Conservation (phyloP, 768 basidiomycete genomes). For the Sarcodon sp. region DNA sequence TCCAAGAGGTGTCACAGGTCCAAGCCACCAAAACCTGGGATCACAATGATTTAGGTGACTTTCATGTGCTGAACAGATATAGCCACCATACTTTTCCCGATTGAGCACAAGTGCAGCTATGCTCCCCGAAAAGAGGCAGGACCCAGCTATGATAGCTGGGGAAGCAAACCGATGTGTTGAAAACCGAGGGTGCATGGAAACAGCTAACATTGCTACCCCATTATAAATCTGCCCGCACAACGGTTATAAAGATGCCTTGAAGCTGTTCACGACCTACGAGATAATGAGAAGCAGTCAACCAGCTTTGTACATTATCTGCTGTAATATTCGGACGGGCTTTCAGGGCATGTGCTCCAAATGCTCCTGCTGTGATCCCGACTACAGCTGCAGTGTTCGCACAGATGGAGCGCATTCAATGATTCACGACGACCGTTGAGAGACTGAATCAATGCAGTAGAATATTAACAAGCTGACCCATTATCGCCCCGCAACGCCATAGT, state of each 20-base stretch:
- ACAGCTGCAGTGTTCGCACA: constrained; percentile 17
- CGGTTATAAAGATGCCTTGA: neutral
- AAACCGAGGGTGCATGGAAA: constrained; percentile 55
- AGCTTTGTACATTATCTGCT: constrained; percentile 40
- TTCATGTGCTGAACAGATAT: neutral
- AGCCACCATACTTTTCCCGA: constrained; percentile 4
- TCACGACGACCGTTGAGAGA: neutral
- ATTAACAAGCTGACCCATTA: constrained; percentile 13
- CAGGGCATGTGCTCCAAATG: constrained; percentile 59
- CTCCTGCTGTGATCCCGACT: constrained; percentile 44
- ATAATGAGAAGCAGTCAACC: constrained; percentile 51
- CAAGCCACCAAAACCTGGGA: constrained; percentile 34
- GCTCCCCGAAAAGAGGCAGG: constrained; percentile 48
- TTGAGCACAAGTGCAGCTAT: constrained; percentile 43
- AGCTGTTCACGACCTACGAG: constrained; percentile 29
- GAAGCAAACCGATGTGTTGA: constrained; percentile 49
- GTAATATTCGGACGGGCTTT: constrained; percentile 32
- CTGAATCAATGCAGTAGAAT: neutral
- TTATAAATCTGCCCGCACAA: constrained; percentile 41
- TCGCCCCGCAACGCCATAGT: constrained; percentile 14
- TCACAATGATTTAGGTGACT: neutral
- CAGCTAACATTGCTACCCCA: constrained; percentile 47
- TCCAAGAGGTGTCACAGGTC: constrained; percentile 58
- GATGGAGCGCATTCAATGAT: neutral
- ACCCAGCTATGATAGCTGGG: constrained; percentile 47